Evolutionary conservation across 768 basidiomycete genomes (phyloP).

Genomic region (Pulveroboletus sp.): DNA sequence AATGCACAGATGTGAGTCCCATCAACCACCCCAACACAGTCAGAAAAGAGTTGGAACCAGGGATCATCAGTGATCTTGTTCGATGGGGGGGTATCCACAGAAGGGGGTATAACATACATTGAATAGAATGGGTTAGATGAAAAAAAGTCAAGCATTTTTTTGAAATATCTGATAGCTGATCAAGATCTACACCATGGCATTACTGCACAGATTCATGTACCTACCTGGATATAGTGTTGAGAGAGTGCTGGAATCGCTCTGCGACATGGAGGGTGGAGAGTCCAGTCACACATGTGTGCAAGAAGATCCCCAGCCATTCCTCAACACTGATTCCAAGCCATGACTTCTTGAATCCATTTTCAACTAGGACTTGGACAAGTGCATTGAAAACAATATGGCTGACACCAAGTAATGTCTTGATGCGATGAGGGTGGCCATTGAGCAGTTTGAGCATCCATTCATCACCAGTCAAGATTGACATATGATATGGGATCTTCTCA

Average conservation of each 20-base stretch:
- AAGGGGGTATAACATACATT: background rate
- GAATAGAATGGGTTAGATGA: slow-evolving; percentile 1
- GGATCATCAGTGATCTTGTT: background rate
- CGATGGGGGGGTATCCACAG: background rate
- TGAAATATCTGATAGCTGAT: slow-evolving; percentile 13
- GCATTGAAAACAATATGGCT: background rate
- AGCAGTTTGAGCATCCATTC: slow-evolving; percentile 3
- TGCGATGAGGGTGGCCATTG: slow-evolving; percentile 2
- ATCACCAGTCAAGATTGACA: background rate
- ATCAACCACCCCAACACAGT: slow-evolving; percentile 11
- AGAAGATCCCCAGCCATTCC: slow-evolving; percentile 12
- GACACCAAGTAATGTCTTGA: slow-evolving; percentile 1
- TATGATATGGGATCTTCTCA: slow-evolving; percentile 1
- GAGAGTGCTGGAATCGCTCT: background rate
- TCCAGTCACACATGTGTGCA: slow-evolving; percentile 10
- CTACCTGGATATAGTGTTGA: background rate
- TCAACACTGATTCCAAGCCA: background rate
- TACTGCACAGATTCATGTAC: background rate
- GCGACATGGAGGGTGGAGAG: slow-evolving; percentile 4
- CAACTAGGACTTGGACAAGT: background rate
- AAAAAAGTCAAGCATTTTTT: slow-evolving; percentile 4
- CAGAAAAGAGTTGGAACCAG: background rate
- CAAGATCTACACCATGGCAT: no score
- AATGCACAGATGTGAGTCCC: slow-evolving; percentile 1
- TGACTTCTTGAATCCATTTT: background rate